Evolutionary conservation across 345 rosid species (phyloP).

Genomic region (Ceriops zippeliana): DNA sequence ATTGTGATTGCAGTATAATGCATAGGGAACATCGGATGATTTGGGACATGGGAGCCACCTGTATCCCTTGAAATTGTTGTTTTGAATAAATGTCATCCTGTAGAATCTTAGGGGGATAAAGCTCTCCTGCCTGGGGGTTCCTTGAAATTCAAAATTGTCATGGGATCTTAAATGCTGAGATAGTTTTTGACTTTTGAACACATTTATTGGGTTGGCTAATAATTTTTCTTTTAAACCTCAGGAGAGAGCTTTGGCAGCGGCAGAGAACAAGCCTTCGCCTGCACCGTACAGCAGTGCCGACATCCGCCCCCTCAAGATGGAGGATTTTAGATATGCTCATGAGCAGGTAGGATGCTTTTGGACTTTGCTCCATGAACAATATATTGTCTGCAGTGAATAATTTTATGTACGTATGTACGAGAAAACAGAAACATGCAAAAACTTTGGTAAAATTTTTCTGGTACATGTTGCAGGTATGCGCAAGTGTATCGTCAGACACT

Average conservation of each 20-base stretch:
- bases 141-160: background rate
- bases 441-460: background rate
- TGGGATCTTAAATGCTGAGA: background rate
- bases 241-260: conserved; percentile 62
- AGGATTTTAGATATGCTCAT: conserved; percentile 81
- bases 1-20: too few relatives aligned
- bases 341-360: conserved; percentile 66
- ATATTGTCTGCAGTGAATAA: background rate
- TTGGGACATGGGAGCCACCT: too few relatives aligned
- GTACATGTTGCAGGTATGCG: conserved; percentile 62
- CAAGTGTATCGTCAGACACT: conserved; percentile 93
- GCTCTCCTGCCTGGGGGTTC: too few relatives aligned
- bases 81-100: too few relatives aligned
- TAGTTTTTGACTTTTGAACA: background rate
- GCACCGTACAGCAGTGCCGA: conserved; percentile 64
- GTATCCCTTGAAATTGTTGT: too few relatives aligned
- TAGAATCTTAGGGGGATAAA: too few relatives aligned
- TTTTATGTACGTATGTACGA: background rate
- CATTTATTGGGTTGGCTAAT: background rate
- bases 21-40: too few relatives aligned
- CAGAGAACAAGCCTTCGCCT: conserved; percentile 67
- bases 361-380: background rate
- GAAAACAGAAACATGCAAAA: background rate
- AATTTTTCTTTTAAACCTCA: conserved; percentile 24
- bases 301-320: conserved; percentile 71